A percentile compares a stretch with the other conserved stretches of the same genome.
phyloP scores from a whole-genome alignment of 108 stramenopile genomes.

The Thalassiosira profunda region DNA sequence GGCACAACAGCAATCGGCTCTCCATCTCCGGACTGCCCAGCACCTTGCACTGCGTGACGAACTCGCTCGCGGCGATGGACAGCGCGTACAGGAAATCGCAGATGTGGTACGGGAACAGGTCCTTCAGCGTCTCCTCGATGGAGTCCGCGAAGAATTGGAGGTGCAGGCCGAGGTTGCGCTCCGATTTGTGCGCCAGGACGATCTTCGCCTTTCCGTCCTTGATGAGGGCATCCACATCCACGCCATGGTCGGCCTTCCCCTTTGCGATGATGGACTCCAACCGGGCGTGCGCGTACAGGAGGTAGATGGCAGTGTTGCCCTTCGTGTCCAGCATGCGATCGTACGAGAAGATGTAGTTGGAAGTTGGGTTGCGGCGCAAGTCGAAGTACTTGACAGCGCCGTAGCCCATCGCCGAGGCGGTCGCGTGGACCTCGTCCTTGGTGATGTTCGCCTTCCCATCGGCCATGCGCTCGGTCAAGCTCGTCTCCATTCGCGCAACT shows the following conservation, averaged over 20 bases:
- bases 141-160: slow-evolving; percentile 87
- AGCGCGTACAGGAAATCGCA: slow-evolving; percentile 96
- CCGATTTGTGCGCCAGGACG: slow-evolving; percentile 81
- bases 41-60: slow-evolving; percentile 97
- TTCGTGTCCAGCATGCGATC: slow-evolving; percentile 99
- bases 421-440: slow-evolving; percentile 81
- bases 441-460: slow-evolving; percentile 74
- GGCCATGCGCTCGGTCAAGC: slow-evolving; percentile 77
- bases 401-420: slow-evolving; percentile 97
- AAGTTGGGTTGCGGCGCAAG: slow-evolving; percentile 95
- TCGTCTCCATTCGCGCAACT: slow-evolving; percentile 86
- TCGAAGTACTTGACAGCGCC: slow-evolving; percentile 99
- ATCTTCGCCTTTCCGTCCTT: slow-evolving; percentile 52
- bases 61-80: slow-evolving; percentile 92
- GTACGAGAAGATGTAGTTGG: slow-evolving; percentile 99
- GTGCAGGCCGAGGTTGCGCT: slow-evolving; percentile 94
- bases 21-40: slow-evolving; percentile 89
- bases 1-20: slow-evolving; percentile 94
- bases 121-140: slow-evolving; percentile 77
- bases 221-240: slow-evolving; percentile 83
- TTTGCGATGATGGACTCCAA: slow-evolving; percentile 95
- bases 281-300: slow-evolving; percentile 98
- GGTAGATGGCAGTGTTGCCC: slow-evolving; percentile 99
- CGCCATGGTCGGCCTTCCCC: slow-evolving; percentile 78
- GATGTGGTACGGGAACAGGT: slow-evolving; percentile 95